Percentiles rank a stretch among this genome's conserved stretches.
Evolutionary conservation across 345 rosid genomes (phyloP).

Genomic region (Murraya koenigii): DNA sequence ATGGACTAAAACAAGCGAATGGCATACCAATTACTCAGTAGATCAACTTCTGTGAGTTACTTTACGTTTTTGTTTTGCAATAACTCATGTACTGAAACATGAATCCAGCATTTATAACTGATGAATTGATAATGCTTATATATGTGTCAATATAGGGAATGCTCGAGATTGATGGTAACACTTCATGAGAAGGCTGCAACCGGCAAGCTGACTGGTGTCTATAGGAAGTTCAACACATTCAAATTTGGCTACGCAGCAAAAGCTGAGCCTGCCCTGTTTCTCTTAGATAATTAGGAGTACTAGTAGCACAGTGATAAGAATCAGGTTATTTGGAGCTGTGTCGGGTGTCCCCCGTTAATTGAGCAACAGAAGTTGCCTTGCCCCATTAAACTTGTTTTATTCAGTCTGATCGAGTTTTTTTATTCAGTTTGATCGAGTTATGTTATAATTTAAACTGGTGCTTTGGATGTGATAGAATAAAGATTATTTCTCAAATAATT

Average conservation of each 20-base stretch:
- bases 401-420: not conserved
- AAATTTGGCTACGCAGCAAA: conserved; percentile 73
- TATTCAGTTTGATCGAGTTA: not conserved
- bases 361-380: not conserved
- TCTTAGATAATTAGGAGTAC: conserved; percentile 21
- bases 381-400: not conserved
- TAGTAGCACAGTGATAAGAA: not conserved
- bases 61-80: not conserved
- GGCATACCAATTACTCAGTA: conserved; percentile 50
- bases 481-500: too few species aligned
- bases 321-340: not conserved
- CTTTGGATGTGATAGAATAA: not conserved
- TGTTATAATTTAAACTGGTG: too few species aligned
- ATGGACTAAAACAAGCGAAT: conserved; percentile 61
- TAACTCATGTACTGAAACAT: not conserved
- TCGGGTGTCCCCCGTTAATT: not conserved
- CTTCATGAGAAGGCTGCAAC: conserved; percentile 74
- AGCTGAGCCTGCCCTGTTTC: conserved; percentile 61
- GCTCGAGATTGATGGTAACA: conserved; percentile 72
- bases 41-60: conserved; percentile 48
- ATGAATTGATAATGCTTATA: not conserved
- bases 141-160: conserved; percentile 45
- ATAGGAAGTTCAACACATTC: conserved; percentile 73
- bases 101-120: not conserved
- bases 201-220: conserved; percentile 80